phyloP scores from a whole-genome alignment of 805 yeast species.

The Saccharomycopsis synnaedendra region DNA sequence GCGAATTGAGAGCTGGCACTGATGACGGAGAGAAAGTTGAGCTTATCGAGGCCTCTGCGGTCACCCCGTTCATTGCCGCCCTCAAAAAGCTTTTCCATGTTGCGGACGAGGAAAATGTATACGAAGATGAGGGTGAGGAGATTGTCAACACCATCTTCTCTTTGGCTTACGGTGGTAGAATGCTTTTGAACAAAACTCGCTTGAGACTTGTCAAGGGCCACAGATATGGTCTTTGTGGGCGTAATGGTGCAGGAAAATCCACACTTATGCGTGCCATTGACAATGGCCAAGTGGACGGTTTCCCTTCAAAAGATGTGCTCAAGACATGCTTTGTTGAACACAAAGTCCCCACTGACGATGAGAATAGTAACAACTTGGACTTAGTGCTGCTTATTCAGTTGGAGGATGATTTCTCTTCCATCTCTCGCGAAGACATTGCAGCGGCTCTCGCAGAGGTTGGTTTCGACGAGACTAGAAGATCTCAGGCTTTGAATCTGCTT shows the following conservation, averaged over 20 bases:
- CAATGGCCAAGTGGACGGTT: conserved; percentile 93
- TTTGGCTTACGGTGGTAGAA: conserved; percentile 93
- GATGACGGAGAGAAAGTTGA: conserved; percentile 19
- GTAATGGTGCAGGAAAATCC: conserved; percentile 98
- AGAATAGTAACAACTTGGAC: conserved; percentile 56
- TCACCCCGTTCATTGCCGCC: conserved; percentile 33
- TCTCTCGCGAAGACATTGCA: conserved; percentile 61
- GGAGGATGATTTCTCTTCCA: conserved; percentile 67
- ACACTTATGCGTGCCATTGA: conserved; percentile 95
- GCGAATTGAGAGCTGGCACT: no score
- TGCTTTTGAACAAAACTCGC: conserved; percentile 88
- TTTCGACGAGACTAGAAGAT: conserved; percentile 80
- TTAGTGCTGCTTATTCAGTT: conserved; percentile 78
- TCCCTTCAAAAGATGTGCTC: conserved; percentile 79
- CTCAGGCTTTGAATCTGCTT: conserved; percentile 84
- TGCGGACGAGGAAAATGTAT: conserved; percentile 42
- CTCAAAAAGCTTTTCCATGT: conserved; percentile 46
- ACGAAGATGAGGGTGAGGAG: conserved; percentile 72
- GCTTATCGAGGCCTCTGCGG: conserved; percentile 25
- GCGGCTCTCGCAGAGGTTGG: conserved; percentile 77
- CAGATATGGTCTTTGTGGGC: conserved; percentile 94
- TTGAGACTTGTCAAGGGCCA: conserved; percentile 86
- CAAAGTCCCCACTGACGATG: conserved; percentile 85
- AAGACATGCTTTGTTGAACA: conserved; percentile 97
- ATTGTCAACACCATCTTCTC: conserved; percentile 93